Evolutionary conservation across 805 yeast genomes (phyloP).

Genomic region (Pichia exigua): DNA sequence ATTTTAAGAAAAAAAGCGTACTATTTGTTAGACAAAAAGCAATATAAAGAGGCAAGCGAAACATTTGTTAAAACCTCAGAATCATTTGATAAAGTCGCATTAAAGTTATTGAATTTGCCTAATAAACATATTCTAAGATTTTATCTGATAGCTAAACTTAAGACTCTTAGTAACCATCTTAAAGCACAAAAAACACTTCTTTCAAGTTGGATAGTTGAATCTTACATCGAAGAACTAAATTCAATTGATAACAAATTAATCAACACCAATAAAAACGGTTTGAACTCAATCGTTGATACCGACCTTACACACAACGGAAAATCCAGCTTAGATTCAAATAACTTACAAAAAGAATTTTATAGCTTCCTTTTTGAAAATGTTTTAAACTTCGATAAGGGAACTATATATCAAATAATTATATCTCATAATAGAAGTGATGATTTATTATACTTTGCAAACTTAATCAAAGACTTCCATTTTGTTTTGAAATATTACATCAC

Average conservation of each 20-base stretch:
- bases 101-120: constrained; percentile 40
- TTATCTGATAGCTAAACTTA: constrained; percentile 39
- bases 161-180: constrained; percentile 21
- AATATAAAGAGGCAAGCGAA: constrained; percentile 39
- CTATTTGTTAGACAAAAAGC: constrained; percentile 27
- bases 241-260: constrained; percentile 30
- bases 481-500: constrained; percentile 65
- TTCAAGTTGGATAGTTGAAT: constrained; percentile 60
- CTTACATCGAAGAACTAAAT: constrained; percentile 41
- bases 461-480: constrained; percentile 59
- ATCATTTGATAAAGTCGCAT: constrained; percentile 63
- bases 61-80: constrained; percentile 55
- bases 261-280: not conserved
- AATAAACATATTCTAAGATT: constrained; percentile 36
- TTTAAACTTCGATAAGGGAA: constrained; percentile 49
- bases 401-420: constrained; percentile 64
- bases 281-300: not conserved
- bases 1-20: constrained; percentile 52
- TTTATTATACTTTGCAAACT: constrained; percentile 58
- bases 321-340: not conserved
- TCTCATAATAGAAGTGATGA: constrained; percentile 60
- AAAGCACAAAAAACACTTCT: constrained; percentile 44
- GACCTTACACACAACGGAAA: not conserved
- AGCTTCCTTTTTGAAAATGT: constrained; percentile 44
- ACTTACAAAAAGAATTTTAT: constrained; percentile 30